These are phyloP conservation scores for Protea cynaroides DNA, from an alignment of 164 flowering plant species.

Conservation along the genomic window DNA sequence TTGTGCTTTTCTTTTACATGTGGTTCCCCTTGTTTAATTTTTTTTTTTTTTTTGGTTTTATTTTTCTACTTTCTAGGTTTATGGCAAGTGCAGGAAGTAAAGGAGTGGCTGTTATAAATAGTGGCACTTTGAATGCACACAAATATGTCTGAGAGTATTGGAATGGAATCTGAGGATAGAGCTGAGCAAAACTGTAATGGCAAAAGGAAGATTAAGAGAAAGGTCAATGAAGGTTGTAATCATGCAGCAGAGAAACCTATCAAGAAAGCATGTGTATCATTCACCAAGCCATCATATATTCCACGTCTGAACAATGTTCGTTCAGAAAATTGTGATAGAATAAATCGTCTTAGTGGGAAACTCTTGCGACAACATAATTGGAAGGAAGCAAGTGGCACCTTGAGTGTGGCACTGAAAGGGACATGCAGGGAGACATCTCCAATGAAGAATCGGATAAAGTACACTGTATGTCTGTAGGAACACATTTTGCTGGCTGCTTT, in stretches of 20 bases:
- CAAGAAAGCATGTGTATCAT: conserved; percentile 18
- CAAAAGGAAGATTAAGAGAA: conserved; percentile 4
- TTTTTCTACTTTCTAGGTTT: too few relatives aligned
- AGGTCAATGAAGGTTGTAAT: background rate
- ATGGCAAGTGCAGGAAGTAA: background rate
- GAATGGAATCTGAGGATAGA: background rate
- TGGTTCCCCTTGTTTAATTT: too few relatives aligned
- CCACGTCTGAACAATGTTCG: conserved; percentile 23
- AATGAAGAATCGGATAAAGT: conserved; percentile 37
- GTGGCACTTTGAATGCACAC: background rate
- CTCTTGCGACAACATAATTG: conserved; percentile 48
- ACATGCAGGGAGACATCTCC: conserved; percentile 33
- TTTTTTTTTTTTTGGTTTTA: too few relatives aligned
- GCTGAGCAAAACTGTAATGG: background rate
- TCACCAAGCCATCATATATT: conserved; percentile 34
- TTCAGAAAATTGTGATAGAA: conserved; percentile 25
- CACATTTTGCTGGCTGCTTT: background rate
- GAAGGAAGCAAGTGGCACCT: conserved; percentile 57
- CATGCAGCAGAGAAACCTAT: background rate
- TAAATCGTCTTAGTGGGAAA: conserved; percentile 28
- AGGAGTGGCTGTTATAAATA: background rate
- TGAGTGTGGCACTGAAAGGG: conserved; percentile 44
- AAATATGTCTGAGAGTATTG: background rate
- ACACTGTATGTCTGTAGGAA: conserved; percentile 29
- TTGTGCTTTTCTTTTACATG: too few relatives aligned